These are phyloP conservation scores for Eutypa lata DNA, from an alignment of 2,329 filamentous ascomycete species.

Conservation along the genomic window DNA sequence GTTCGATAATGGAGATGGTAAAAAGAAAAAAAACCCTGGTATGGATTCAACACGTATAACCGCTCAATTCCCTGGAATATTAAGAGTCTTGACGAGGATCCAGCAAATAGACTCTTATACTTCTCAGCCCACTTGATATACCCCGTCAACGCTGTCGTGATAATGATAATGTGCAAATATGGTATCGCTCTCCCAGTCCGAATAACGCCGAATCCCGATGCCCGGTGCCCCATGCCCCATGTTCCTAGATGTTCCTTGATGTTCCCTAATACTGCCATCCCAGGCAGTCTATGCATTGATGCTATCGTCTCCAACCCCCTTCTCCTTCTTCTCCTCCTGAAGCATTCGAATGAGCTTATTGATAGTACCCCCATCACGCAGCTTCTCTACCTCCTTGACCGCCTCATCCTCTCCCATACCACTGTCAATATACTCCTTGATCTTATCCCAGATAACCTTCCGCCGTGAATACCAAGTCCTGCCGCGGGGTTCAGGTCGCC, in stretches of 20 bases:
- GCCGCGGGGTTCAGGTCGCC: slow-evolving; percentile 34
- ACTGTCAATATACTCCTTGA: slow-evolving; percentile 33
- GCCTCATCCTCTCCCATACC: slow-evolving; percentile 33
- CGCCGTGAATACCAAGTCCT: slow-evolving; percentile 36
- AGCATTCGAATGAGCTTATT: slow-evolving; percentile 35
- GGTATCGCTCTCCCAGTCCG: neutral
- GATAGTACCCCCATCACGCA: slow-evolving; percentile 33
- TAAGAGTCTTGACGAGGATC: neutral
- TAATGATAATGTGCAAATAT: neutral
- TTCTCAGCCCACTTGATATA: neutral
- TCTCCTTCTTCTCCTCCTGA: slow-evolving; percentile 34
- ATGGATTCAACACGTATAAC: too few species aligned
- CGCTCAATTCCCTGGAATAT: neutral
- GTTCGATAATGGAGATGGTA: too few species aligned
- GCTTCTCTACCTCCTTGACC: slow-evolving; percentile 32
- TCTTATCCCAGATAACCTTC: slow-evolving; percentile 38
- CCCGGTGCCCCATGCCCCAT: neutral
- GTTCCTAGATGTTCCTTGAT: slow-evolving; percentile 20
- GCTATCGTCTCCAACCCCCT: slow-evolving; percentile 25
- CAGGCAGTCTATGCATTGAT: slow-evolving; percentile 18
- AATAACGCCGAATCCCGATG: neutral
- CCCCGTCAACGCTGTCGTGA: neutral
- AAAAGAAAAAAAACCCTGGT: too few species aligned
- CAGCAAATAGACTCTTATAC: neutral
- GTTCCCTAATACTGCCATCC: slow-evolving; percentile 9